Percentiles rank a stretch among this genome's conserved stretches.
phyloP scores from a whole-genome alignment of 2,329 filamentous ascomycete species.

The Celoporthe dispersa region DNA sequence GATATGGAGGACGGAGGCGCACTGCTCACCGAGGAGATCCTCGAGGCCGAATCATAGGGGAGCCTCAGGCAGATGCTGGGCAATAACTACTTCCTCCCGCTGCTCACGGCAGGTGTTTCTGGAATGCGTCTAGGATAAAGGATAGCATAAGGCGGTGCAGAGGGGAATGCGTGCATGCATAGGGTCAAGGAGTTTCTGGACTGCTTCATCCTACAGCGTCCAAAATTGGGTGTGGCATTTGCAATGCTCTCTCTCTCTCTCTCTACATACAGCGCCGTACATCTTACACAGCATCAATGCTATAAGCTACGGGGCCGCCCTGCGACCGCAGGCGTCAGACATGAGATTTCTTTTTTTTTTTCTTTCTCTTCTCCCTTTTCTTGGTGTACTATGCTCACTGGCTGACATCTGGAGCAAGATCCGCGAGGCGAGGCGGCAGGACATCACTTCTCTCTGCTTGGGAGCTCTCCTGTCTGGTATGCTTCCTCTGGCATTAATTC shows the following conservation, averaged over 20 bases:
- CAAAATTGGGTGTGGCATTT: not conserved
- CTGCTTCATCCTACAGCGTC: conserved; percentile 13
- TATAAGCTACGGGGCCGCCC: not conserved
- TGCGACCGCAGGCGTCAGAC: not conserved
- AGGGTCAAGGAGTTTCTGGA: not conserved
- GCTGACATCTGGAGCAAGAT: too few relatives aligned
- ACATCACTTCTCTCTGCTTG: not conserved
- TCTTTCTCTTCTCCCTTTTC: not conserved
- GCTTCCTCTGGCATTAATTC: conserved; percentile 21
- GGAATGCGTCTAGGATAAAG: not conserved
- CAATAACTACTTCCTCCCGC: conserved; percentile 9
- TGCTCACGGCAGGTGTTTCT: conserved; percentile 9
- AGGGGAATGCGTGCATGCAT: not conserved
- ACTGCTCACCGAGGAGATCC: conserved; percentile 44
- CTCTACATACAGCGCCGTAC: conserved; percentile 5
- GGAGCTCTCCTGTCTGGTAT: not conserved
- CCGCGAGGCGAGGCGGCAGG: not conserved
- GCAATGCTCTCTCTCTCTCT: not conserved
- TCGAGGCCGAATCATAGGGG: conserved; percentile 37
- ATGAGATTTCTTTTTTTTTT: not conserved
- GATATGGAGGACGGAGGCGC: conserved; percentile 29
- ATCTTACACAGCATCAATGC: conserved; percentile 11
- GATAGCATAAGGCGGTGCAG: not conserved
- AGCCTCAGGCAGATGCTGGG: conserved; percentile 7
- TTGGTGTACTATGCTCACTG: too few relatives aligned